These are phyloP conservation scores for Penicillium canariense DNA, from an alignment of 495 filamentous ascomycete species.

Conservation along the genomic window DNA sequence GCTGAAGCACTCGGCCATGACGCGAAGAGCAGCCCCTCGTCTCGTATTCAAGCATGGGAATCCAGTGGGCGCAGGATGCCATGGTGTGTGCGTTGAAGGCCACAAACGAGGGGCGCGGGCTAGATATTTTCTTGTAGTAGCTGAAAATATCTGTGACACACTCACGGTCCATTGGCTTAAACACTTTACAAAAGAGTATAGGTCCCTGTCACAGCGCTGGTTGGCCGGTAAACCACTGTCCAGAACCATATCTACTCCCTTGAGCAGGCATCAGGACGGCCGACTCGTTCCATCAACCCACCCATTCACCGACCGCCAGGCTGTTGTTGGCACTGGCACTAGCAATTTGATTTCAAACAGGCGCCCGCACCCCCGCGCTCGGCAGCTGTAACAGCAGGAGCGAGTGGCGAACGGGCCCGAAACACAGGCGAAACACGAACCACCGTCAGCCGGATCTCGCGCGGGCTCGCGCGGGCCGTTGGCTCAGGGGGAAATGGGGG, in stretches of 20 bases:
- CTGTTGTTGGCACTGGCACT: neutral
- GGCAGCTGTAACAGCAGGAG: neutral
- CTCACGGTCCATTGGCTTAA: neutral
- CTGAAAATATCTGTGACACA: slow-evolving; percentile 1
- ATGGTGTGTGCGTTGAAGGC: neutral
- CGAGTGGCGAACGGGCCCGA: slow-evolving; percentile 12
- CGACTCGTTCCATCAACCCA: neutral
- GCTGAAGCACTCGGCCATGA: neutral
- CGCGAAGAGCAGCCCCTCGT: neutral
- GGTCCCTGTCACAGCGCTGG: neutral
- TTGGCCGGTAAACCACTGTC: neutral
- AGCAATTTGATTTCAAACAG: neutral
- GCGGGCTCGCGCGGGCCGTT: neutral
- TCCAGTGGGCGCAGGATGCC: neutral
- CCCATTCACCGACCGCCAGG: neutral
- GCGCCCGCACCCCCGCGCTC: neutral
- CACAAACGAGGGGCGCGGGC: neutral
- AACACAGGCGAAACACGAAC: slow-evolving; percentile 14
- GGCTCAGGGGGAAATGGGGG: neutral
- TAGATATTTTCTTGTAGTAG: neutral
- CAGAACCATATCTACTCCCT: neutral
- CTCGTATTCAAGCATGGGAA: neutral
- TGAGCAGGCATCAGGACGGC: neutral
- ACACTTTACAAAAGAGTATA: neutral
- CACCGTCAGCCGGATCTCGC: slow-evolving; percentile 4